A percentile compares a stretch with the other conserved stretches of the same genome.
Conservation (phyloP, 2,329 filamentous ascomycete genomes). For the Sporothrix brunneoviolacea region DNA sequence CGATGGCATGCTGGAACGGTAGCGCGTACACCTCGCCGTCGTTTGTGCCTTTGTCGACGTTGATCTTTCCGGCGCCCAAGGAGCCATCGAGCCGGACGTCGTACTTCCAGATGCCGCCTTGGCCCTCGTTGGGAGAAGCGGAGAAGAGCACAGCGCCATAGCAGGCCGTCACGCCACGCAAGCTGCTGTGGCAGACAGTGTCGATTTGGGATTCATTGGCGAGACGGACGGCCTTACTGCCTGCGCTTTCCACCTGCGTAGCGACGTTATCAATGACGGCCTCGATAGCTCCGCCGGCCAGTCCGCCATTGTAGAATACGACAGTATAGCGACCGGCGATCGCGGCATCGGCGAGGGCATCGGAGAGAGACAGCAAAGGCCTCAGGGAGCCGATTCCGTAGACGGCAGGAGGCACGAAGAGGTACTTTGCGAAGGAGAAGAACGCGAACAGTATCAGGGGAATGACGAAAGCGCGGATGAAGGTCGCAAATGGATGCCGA, state of each 20-base stretch:
- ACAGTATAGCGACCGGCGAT: slow-evolving; percentile 58
- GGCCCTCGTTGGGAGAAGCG: slow-evolving; percentile 66
- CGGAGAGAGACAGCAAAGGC: slow-evolving; percentile 55
- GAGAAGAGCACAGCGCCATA: slow-evolving; percentile 67
- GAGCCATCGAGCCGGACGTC: slow-evolving; percentile 70
- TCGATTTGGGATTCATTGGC: slow-evolving; percentile 24
- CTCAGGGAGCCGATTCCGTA: slow-evolving; percentile 63
- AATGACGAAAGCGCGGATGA: slow-evolving; percentile 52
- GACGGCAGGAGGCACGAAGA: slow-evolving; percentile 70
- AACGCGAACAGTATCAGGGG: slow-evolving; percentile 54
- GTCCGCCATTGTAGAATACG: slow-evolving; percentile 71
- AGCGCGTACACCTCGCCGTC: slow-evolving; percentile 68
- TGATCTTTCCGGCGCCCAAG: slow-evolving; percentile 58
- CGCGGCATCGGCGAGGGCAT: slow-evolving; percentile 54
- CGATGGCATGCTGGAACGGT: slow-evolving; percentile 73
- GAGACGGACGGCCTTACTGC: slow-evolving; percentile 35
- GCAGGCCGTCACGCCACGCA: slow-evolving; percentile 62
- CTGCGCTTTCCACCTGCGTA: slow-evolving; percentile 47
- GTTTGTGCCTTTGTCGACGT: slow-evolving; percentile 59
- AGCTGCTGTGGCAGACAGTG: slow-evolving; percentile 48
- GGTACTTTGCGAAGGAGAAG: slow-evolving; percentile 67
- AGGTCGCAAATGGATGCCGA: slow-evolving; percentile 45
- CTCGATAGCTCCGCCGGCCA: slow-evolving; percentile 63
- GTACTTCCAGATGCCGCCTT: slow-evolving; percentile 71
- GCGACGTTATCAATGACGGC: slow-evolving; percentile 59